These are phyloP conservation scores for Xylaria arbuscula DNA, from an alignment of 2,329 filamentous ascomycete genomes.

Conservation along the genomic window DNA sequence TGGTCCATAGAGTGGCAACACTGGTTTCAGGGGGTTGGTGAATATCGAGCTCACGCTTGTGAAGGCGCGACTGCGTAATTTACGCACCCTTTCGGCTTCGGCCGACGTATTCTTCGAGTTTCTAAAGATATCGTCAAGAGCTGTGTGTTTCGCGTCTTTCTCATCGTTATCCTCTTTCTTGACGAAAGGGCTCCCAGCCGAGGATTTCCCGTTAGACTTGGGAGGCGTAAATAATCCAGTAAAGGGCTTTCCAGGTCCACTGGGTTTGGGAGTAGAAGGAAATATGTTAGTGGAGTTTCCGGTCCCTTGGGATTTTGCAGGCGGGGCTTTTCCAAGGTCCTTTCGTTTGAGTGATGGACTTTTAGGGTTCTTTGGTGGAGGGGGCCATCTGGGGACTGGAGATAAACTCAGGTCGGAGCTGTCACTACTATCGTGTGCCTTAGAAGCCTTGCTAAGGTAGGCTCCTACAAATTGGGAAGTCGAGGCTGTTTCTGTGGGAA, in stretches of 20 bases:
- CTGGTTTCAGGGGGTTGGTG: constrained; percentile 48
- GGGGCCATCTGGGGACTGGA: too few species aligned
- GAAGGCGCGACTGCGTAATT: constrained; percentile 49
- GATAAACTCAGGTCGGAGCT: neutral
- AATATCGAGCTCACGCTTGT: constrained; percentile 48
- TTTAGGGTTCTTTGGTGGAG: too few species aligned
- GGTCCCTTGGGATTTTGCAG: too few species aligned
- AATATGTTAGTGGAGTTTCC: neutral
- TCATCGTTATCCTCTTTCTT: too few species aligned
- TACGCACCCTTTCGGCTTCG: constrained; percentile 23
- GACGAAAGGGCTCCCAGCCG: neutral
- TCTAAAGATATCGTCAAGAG: constrained; percentile 34
- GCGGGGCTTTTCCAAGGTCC: too few species aligned
- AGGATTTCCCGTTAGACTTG: neutral
- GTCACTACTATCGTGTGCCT: neutral
- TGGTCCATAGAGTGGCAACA: constrained; percentile 52
- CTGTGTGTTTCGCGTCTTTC: neutral
- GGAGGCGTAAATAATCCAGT: neutral
- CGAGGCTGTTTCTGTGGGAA: neutral
- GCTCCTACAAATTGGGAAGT: neutral
- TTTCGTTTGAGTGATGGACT: too few species aligned
- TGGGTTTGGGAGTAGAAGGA: neutral
- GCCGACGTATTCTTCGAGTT: constrained; percentile 33
- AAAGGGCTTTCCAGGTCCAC: neutral
- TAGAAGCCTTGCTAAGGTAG: neutral